Base-by-base conservation (phyloP, 306 rosid species). In the Medicago arabica region DNA sequence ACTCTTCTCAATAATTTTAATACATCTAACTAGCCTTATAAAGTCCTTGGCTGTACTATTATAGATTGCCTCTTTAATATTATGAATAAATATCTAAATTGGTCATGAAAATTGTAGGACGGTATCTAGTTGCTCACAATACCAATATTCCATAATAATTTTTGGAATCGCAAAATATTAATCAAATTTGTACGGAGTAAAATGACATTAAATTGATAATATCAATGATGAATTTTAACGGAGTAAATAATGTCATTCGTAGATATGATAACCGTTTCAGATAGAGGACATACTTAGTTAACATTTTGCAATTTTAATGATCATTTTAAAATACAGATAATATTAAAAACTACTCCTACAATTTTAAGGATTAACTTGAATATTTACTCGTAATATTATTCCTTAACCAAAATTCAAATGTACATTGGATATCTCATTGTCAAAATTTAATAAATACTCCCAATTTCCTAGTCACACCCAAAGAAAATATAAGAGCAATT, bases 401-500 rank as follows among this genome's bases (percentile, higher is more conserved):
- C 15, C 28, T 49, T 58, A 57, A 57, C 80, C 53, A 46, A 75
- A 51, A 17, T n/a, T 49, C 78, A 64, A 15, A 55, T 28, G 0
- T 15, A 41, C 39, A 49, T 36, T 36, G 58, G 19, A 59, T 67
- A 58, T 55, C 57, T 6, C 2, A 43, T 65, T 71, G 16, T 63
- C n/a, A 54, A 28, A 54, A 76, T 31, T 74, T 23, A 18, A 40
- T 50, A 49, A 59, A 38, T 6, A n/a, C 17, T 10, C 59, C 53
- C 44, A 49, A 62, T 54, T 68, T 57, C 34, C 21, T 55, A 38
- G 78, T 49, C 47, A 67, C 28, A 11, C 40, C 65, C 65, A 64
- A 40, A 58, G 25, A 50, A 68, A 74, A 46, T 51, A 16, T 34
- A 6, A 51, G 38, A 75, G 69, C 38, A 75, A 51, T 75, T 51